A percentile compares a stretch with the other conserved stretches of the same genome.
Conservation (phyloP, 2,329 filamentous ascomycete species). For the Botrytis sinoallii region DNA sequence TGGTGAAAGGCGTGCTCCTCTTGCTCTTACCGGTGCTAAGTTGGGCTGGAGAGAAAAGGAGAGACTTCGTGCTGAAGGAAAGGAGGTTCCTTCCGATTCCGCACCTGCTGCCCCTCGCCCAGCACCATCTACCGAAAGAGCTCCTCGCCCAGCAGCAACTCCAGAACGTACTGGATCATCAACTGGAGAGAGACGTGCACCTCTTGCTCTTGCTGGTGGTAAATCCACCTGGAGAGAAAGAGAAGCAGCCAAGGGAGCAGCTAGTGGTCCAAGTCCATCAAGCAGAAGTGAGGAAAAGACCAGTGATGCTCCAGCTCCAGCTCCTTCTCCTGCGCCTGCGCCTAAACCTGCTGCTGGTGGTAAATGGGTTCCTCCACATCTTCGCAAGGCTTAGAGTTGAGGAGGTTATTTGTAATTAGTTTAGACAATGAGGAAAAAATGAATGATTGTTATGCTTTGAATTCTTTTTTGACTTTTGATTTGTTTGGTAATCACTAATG, state of each 20-base stretch:
- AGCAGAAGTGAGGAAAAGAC: not conserved
- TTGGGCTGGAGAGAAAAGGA: constrained; percentile 69
- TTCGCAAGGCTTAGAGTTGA: not conserved
- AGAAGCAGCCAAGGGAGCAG: constrained; percentile 47
- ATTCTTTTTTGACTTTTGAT: not conserved
- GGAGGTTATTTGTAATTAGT: not conserved
- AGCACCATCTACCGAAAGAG: not conserved
- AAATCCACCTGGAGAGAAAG: constrained; percentile 60
- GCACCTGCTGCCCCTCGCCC: not conserved
- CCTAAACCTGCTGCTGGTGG: not conserved
- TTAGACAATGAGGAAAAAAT: not conserved
- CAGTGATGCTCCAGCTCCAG: not conserved
- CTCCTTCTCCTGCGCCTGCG: not conserved
- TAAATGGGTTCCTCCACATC: not conserved
- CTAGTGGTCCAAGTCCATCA: constrained; percentile 23
- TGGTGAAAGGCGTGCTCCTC: constrained; percentile 36
- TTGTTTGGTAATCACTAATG: not conserved
- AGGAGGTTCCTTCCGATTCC: constrained; percentile 26
- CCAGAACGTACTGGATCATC: constrained; percentile 48
- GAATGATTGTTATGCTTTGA: not conserved
- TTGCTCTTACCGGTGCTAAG: constrained; percentile 59
- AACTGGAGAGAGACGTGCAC: constrained; percentile 55
- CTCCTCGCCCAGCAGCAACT: not conserved
- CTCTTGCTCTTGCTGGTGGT: constrained; percentile 56
- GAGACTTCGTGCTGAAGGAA: constrained; percentile 44